Evolutionary conservation across 2,329 filamentous ascomycete genomes (phyloP).

Genomic region (Pseudonectria foliicola): DNA sequence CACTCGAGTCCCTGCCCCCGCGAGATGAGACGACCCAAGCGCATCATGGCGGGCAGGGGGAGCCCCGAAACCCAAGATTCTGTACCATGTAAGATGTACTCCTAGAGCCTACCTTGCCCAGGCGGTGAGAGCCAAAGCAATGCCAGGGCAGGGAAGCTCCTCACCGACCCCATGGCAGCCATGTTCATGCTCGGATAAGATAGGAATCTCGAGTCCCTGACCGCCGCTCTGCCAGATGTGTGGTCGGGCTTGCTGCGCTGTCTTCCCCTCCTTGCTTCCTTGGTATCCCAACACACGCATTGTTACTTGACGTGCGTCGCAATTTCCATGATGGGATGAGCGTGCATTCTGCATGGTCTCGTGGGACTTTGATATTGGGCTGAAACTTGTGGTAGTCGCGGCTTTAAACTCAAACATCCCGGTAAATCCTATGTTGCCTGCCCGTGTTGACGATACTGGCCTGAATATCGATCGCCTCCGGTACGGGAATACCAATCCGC

Average conservation of each 20-base stretch:
- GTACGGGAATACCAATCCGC: no score
- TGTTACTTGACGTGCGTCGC: conserved; percentile 1
- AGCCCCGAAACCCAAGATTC: no score
- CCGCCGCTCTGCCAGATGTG: conserved; percentile 11
- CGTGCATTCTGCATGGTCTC: conserved; percentile 8
- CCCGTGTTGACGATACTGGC: no score
- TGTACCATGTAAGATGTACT: no score
- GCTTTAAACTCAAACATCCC: conserved; percentile 1
- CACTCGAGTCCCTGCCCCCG: conserved; percentile 20
- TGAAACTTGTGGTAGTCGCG: conserved; percentile 4
- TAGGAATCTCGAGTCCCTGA: conserved; percentile 11
- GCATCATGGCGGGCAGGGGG: conserved; percentile 2
- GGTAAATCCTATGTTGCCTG: not conserved
- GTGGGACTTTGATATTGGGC: conserved; percentile 6
- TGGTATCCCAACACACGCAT: not conserved
- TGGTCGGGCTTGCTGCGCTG: conserved; percentile 3
- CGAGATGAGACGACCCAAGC: conserved; percentile 17
- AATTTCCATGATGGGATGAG: conserved; percentile 4
- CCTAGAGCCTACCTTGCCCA: conserved; percentile 5
- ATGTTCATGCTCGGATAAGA: conserved; percentile 9
- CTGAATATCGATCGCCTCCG: no score
- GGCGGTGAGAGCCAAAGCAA: conserved; percentile 21
- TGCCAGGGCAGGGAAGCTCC: conserved; percentile 7
- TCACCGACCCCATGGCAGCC: conserved; percentile 14
- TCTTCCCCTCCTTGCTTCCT: not conserved